Evolutionary conservation across 2,329 filamentous ascomycete genomes (phyloP).

Genomic region (Stromatinia cepivora): DNA sequence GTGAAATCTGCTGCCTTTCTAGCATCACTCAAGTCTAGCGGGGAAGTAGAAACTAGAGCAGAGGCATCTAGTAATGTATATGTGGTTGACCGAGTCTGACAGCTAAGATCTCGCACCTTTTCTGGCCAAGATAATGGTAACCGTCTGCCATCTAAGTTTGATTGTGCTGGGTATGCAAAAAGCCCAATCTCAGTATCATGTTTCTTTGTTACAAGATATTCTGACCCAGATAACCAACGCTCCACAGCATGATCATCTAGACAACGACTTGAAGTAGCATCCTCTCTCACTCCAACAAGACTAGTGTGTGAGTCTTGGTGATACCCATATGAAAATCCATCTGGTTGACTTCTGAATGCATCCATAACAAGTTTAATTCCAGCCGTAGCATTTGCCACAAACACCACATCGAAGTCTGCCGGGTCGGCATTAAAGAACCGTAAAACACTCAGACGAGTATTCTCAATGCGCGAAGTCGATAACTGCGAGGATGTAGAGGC

Average conservation of each 20-base stretch:
- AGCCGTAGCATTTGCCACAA: conserved; percentile 89
- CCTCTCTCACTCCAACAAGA: conserved; percentile 75
- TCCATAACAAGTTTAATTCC: conserved; percentile 86
- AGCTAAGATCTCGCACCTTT: conserved; percentile 45
- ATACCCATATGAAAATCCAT: conserved; percentile 81
- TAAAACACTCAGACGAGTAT: conserved; percentile 69
- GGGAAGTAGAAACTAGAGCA: conserved; percentile 74
- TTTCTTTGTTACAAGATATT: conserved; percentile 39
- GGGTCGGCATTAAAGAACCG: conserved; percentile 80
- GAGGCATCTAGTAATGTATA: conserved; percentile 84
- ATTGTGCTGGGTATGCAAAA: conserved; percentile 71
- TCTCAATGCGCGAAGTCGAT: conserved; percentile 72
- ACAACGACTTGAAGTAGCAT: conserved; percentile 65
- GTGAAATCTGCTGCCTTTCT: conserved; percentile 75
- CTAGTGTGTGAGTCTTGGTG: conserved; percentile 87
- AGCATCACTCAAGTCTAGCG: conserved; percentile 66
- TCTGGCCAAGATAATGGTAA: conserved; percentile 70
- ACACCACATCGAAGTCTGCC: conserved; percentile 80
- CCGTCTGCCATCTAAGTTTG: conserved; percentile 58
- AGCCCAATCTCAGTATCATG: conserved; percentile 44
- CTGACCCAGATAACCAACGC: conserved; percentile 57
- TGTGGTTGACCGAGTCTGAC: conserved; percentile 30
- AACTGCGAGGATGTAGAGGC: conserved; percentile 78
- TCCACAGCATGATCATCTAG: conserved; percentile 65
- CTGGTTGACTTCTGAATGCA: conserved; percentile 64